Conservation (phyloP, 352 stramenopile species). For the Pythium sukuiense region DNA sequence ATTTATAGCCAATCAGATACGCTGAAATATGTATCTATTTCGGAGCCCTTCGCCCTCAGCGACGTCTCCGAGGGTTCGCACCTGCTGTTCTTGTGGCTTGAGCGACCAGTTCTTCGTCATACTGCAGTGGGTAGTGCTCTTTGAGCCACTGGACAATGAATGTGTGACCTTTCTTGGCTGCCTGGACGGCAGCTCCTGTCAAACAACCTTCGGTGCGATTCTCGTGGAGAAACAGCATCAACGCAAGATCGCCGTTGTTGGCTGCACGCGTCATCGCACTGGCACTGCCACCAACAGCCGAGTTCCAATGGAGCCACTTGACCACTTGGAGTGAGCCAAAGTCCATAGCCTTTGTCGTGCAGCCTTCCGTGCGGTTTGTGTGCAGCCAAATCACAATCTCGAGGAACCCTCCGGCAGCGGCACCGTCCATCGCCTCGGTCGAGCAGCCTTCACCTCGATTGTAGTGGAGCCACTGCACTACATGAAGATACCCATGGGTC, state of each 20-base stretch:
- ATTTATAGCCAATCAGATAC: slow-evolving; percentile 3
- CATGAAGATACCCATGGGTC: slow-evolving; percentile 1
- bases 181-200: slow-evolving; percentile 8
- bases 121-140: slow-evolving; percentile 13
- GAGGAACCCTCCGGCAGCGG: slow-evolving; percentile 21
- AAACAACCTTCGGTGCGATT: slow-evolving; percentile 22
- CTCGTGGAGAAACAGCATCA: slow-evolving; percentile 22
- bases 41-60: neutral
- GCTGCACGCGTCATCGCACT: slow-evolving; percentile 19
- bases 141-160: slow-evolving; percentile 24
- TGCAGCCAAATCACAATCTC: slow-evolving; percentile 24
- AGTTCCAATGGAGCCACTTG: slow-evolving; percentile 26
- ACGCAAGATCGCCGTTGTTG: slow-evolving; percentile 10
- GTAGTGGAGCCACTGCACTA: slow-evolving; percentile 24
- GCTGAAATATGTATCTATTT: neutral
- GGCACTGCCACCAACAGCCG: slow-evolving; percentile 12
- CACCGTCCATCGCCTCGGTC: slow-evolving; percentile 22
- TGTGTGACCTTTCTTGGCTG: slow-evolving; percentile 20
- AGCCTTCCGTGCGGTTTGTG: neutral
- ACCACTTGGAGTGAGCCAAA: slow-evolving; percentile 14
- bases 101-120: slow-evolving; percentile 10
- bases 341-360: slow-evolving; percentile 24
- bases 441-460: slow-evolving; percentile 21
- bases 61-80: slow-evolving; percentile 5
- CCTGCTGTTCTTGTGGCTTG: slow-evolving; percentile 12